These are phyloP conservation scores for Hypoxylon sp. DNA, from an alignment of 2,329 filamentous ascomycete species.

Conservation along the genomic window DNA sequence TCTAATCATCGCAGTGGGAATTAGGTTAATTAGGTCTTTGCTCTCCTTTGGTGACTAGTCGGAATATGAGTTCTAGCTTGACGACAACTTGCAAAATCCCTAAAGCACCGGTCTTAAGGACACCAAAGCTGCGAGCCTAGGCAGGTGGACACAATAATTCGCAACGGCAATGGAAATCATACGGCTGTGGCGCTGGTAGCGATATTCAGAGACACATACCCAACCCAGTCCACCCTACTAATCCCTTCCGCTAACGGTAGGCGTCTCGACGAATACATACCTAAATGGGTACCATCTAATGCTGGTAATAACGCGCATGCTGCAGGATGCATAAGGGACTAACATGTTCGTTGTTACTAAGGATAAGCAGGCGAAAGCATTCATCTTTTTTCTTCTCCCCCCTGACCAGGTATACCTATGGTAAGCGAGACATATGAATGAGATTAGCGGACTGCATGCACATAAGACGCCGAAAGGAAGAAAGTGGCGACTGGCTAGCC, in stretches of 20 bases:
- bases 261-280: conserved; percentile 13
- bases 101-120: no score
- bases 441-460: conserved; percentile 8
- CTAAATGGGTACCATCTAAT: conserved; percentile 21
- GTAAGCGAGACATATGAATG: conserved; percentile 11
- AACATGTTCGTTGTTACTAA: conserved; percentile 26
- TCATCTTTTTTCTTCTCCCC: conserved; percentile 1
- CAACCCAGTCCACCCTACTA: conserved; percentile 16
- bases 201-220: conserved; percentile 17
- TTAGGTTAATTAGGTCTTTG: not conserved
- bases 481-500: no score
- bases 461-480: no score
- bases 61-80: not conserved
- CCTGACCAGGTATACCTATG: no score
- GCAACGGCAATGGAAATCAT: conserved; percentile 4
- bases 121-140: no score
- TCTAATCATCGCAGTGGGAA: not conserved
- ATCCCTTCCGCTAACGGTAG: not conserved
- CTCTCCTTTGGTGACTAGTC: not conserved
- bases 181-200: conserved; percentile 24
- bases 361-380: conserved; percentile 15
- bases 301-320: conserved; percentile 27
- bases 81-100: not conserved
- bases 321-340: conserved; percentile 27
- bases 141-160: conserved; percentile 2